phyloP scores from a whole-genome alignment of 2,329 filamentous ascomycete species.

The Paramyrothecium roridum region DNA sequence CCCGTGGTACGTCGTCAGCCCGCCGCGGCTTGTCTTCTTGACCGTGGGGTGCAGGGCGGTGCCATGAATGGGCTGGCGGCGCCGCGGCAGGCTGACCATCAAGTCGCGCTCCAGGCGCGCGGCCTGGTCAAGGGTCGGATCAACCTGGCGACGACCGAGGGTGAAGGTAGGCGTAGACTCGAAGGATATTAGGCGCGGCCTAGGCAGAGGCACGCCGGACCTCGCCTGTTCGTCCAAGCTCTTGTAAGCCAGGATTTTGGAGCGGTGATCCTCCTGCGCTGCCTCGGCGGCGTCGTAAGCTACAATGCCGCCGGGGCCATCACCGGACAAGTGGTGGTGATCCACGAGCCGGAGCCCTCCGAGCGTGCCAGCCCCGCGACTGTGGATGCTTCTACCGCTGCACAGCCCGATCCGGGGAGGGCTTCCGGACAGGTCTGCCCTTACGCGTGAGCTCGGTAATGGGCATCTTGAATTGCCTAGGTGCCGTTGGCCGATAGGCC shows the following conservation, averaged over 20 bases:
- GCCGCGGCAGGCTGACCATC: constrained; percentile 18
- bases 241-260: constrained; percentile 31
- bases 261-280: constrained; percentile 29
- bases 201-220: constrained; percentile 40
- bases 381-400: not conserved
- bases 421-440: not conserved
- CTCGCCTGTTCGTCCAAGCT: constrained; percentile 12
- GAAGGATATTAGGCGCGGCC: constrained; percentile 76
- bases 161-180: constrained; percentile 83
- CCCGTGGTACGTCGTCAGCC: constrained; percentile 91
- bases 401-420: not conserved
- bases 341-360: constrained; percentile 16
- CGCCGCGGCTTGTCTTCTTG: constrained; percentile 73
- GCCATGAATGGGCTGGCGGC: constrained; percentile 21
- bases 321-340: constrained; percentile 24
- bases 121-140: constrained; percentile 43
- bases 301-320: constrained; percentile 16
- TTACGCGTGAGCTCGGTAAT: not conserved
- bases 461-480: not conserved
- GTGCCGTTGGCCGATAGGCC: not conserved
- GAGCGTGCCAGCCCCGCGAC: not conserved
- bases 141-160: constrained; percentile 74
- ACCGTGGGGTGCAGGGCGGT: constrained; percentile 54
- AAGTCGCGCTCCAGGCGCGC: constrained; percentile 40
- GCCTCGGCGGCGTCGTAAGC: constrained; percentile 26